phyloP scores from a whole-genome alignment of 441 rosid species.

The Croton laevigatus region DNA sequence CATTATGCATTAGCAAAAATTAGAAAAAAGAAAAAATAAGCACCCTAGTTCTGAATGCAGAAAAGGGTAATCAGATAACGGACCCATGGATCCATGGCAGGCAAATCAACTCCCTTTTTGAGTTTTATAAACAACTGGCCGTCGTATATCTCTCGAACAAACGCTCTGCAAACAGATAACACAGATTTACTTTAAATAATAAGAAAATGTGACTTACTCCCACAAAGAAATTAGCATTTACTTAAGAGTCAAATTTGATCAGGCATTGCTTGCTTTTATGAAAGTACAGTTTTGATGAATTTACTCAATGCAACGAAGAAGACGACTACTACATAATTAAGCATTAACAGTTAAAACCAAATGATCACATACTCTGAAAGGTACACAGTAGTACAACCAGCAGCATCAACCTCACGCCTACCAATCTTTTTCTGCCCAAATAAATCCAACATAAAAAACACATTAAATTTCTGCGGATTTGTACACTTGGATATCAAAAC shows the following conservation, averaged over 20 bases:
- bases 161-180: constrained; percentile 48
- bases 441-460: neutral
- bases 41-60: constrained; percentile 2
- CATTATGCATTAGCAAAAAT: neutral
- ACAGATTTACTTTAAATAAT: neutral
- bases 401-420: constrained; percentile 74
- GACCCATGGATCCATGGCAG: constrained; percentile 98
- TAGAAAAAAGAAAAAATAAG: neutral
- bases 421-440: constrained; percentile 56
- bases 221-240: neutral
- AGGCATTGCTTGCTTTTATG: neutral
- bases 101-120: constrained; percentile 68
- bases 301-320: constrained; percentile 5
- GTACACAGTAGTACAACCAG: constrained; percentile 73
- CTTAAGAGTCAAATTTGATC: neutral
- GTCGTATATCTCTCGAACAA: constrained; percentile 75
- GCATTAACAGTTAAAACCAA: constrained; percentile 1
- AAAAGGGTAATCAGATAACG: constrained; percentile 16
- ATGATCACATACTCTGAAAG: constrained; percentile 72
- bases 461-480: neutral
- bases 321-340: neutral
- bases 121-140: constrained; percentile 82
- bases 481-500: neutral
- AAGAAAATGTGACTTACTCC: neutral
- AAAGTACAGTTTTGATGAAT: neutral